Evolutionary conservation across 768 basidiomycete species (phyloP), one percentile per base, ranked within the genome.

Genomic region (Roridomyces roridus): DNA sequence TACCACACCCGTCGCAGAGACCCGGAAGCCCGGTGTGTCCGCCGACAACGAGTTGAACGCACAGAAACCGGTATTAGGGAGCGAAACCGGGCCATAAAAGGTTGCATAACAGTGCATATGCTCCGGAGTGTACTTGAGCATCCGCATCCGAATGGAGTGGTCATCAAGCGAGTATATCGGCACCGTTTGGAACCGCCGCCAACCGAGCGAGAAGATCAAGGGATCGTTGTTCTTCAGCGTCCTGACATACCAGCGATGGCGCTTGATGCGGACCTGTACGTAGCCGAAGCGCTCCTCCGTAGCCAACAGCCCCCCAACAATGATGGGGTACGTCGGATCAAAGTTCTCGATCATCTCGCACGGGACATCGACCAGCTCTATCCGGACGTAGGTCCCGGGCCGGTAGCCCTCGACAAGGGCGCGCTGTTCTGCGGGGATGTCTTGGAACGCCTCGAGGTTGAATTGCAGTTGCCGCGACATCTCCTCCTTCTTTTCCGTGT

Each of bases 71-170:
- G 94, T 97, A 73, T 97, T 97, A 20, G 96, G 96, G 0, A 92
- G 77, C 3, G 94, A 79, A 20, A 94, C 87, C 7, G 97, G 96
- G 0, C 94, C 96, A 68, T 96, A 99, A 73, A 98, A 97, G 3
- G 96, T 97, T 3, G 96, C 96, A 68, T 89, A 96, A 68, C 97
- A 99, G 70, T 99, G 97, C 97, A 96, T 98, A 68, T 99, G 97
- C 74, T 99, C 97, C 0, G 97, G 97, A 0, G 97, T 98, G 70
- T 99, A 99, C 76, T 99, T 99, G 76, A 99, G 90, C 89, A 98
- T 92, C 31, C 97, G 93, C 88, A 98, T 97, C 17, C 97, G 91
- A 64, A 98, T 96, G 10, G 91, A 94, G 69, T 97, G 96, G 73
- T 99, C 97, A 70, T 99, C 97, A 20, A 99, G 78, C 18, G 94